These are phyloP conservation scores for Apiotrichum sp. DNA, from an alignment of 1,284 basidiomycete species.

Conservation along the genomic window DNA sequence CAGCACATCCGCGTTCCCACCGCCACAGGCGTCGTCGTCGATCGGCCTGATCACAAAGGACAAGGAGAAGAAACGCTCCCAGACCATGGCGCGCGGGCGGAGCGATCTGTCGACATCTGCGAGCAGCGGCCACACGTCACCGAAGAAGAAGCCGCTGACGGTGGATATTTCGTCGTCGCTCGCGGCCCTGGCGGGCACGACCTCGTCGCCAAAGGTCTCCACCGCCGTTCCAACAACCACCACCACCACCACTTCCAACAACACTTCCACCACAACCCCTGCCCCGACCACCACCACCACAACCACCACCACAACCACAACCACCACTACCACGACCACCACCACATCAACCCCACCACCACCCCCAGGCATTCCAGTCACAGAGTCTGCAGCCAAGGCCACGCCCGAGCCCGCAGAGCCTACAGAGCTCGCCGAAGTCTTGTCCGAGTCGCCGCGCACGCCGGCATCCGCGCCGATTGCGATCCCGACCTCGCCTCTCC, in stretches of 20 bases:
- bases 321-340: slow-evolving; percentile 43
- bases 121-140: slow-evolving; percentile 33
- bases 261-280: slow-evolving; percentile 44
- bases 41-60: slow-evolving; percentile 48
- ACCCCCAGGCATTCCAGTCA: slow-evolving; percentile 11
- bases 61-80: slow-evolving; percentile 20
- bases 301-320: not conserved
- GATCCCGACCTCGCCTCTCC: not conserved
- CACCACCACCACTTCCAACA: not conserved
- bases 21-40: slow-evolving; percentile 60
- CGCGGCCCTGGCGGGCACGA: not conserved
- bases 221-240: not conserved
- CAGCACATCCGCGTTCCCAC: slow-evolving; percentile 31
- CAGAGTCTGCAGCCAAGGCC: not conserved
- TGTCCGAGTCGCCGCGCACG: no score
- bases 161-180: not conserved
- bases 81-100: slow-evolving; percentile 29
- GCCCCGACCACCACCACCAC: slow-evolving; percentile 35
- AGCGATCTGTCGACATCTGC: slow-evolving; percentile 31
- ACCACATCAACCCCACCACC: not conserved
- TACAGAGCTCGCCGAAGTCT: no score
- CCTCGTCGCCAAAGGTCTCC: slow-evolving; percentile 27
- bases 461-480: no score
- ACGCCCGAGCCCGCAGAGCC: not conserved
- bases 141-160: slow-evolving; percentile 31